Evolutionary conservation across 495 filamentous ascomycete species (phyloP), one percentile per base, ranked within the genome.

Genomic region (Talaromyces borbonicus): DNA sequence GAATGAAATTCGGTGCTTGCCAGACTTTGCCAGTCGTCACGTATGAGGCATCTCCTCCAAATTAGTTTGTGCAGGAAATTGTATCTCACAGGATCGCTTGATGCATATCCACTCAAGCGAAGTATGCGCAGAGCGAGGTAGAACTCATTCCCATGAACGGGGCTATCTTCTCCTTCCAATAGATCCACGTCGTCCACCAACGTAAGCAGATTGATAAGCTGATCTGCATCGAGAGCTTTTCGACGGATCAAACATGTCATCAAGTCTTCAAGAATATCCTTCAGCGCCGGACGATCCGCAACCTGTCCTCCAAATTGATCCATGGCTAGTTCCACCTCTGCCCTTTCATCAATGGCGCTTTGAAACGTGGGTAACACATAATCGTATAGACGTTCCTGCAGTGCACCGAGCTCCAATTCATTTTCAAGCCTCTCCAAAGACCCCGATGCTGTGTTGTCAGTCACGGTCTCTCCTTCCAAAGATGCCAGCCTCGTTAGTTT

Each of bases 191-290:
- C 42, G 62, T 77, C 68, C 20, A 86, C 78, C 22, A 96, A 65
- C 0, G 88, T 95, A 31, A 98, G 74, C 7, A 90, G 56, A 63
- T 98, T 89, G 27, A 93, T 77, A 12, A 97, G 67, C 31, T 77
- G 70, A 15, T 81, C 72, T 2, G 77, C 64, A 29, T 78, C 71
- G 44, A 96, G 66, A 8, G 78, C 78, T 47, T 83, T 74, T 50
- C 84, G 77, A 37, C 74, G 64, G 20, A 95, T 60, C 20, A 95
- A 65, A 15, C 69, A 67, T n/a, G 65, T 66, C 51, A 97, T 64
- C 31, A 73, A 73, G 31, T 78, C 72, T 29, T 77, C 70, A 30
- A 96, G 76, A 11, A 89, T 52, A 33, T 78, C 70, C 37, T 68
- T 63, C 7, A 89, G 69, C 14, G 78, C 78, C 39, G 83, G 79